These are phyloP conservation scores for Aspergillus ochraceus DNA, from an alignment of 2,329 filamentous ascomycete species.

Conservation along the genomic window DNA sequence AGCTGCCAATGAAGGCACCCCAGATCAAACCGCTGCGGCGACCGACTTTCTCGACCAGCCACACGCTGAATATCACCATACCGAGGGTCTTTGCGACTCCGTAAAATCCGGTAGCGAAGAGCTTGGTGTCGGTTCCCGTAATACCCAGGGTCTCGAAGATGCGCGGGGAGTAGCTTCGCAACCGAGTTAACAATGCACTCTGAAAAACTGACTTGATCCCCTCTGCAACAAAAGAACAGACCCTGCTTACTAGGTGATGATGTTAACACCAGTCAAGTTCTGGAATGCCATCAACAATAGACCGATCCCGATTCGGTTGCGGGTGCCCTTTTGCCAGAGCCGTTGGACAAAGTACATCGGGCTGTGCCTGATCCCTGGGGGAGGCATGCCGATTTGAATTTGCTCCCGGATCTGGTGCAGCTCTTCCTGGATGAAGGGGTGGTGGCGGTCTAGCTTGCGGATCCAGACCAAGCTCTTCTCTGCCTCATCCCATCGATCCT, in stretches of 20 bases:
- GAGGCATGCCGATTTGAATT: background rate
- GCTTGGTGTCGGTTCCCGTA: conserved; percentile 63
- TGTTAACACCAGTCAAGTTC: conserved; percentile 46
- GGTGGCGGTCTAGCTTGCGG: conserved; percentile 51
- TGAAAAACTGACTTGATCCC: background rate
- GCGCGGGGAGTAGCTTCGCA: conserved; percentile 54
- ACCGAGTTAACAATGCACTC: background rate
- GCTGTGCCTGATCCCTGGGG: background rate
- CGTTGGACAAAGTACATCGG: conserved; percentile 5
- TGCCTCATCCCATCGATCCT: conserved; percentile 64
- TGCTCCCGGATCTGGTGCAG: conserved; percentile 4
- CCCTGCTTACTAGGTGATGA: conserved; percentile 52
- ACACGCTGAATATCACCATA: conserved; percentile 57
- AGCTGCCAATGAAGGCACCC: conserved; percentile 49
- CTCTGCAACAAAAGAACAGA: background rate
- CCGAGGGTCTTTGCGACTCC: conserved; percentile 56
- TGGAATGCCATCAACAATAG: conserved; percentile 8
- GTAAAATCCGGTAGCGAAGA: conserved; percentile 57
- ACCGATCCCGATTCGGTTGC: conserved; percentile 8
- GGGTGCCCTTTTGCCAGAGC: conserved; percentile 2
- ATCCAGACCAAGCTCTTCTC: conserved; percentile 54
- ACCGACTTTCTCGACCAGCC: conserved; percentile 20
- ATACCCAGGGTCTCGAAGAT: conserved; percentile 52
- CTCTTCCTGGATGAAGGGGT: conserved; percentile 49
- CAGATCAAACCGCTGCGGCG: conserved; percentile 60